These are phyloP conservation scores for Polyporus arcularius DNA, from an alignment of 768 basidiomycete species.

Conservation along the genomic window DNA sequence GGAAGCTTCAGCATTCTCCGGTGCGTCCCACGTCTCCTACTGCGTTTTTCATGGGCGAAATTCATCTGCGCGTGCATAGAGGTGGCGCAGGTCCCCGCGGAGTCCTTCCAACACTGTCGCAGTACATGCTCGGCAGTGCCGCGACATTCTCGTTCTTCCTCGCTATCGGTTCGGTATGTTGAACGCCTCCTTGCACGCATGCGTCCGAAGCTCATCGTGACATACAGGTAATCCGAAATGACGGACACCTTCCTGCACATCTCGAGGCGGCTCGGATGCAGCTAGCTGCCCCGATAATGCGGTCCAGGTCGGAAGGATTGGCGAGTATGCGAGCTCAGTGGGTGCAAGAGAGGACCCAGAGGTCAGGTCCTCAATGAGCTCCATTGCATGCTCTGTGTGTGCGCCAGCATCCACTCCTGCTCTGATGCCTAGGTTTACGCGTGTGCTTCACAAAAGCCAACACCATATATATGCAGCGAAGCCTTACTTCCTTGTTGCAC, in stretches of 20 bases:
- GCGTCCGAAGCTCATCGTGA: not conserved
- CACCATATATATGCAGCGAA: no score
- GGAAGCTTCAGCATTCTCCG: constrained; percentile 90
- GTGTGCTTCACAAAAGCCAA: no score
- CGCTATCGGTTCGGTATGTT: constrained; percentile 80
- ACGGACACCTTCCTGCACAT: constrained; percentile 58
- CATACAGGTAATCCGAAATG: constrained; percentile 85
- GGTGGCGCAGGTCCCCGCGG: constrained; percentile 92
- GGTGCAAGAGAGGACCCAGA: constrained; percentile 42
- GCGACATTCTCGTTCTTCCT: constrained; percentile 98
- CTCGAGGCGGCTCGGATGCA: constrained; percentile 66
- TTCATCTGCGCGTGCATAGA: constrained; percentile 40
- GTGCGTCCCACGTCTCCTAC: constrained; percentile 44
- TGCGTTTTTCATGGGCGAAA: not conserved
- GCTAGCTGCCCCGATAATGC: constrained; percentile 54
- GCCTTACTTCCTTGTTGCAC: no score
- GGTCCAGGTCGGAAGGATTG: constrained; percentile 68
- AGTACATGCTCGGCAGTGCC: constrained; percentile 98
- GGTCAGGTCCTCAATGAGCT: constrained; percentile 7
- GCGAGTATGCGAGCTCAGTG: constrained; percentile 73
- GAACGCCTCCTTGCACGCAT: not conserved
- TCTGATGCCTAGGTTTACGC: no score
- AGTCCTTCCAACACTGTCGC: constrained; percentile 85
- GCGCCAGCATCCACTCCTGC: no score
- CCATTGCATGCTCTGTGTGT: no score